phyloP scores from a whole-genome alignment of 2,329 filamentous ascomycete genomes.

The Fonsecaea multimorphosa region DNA sequence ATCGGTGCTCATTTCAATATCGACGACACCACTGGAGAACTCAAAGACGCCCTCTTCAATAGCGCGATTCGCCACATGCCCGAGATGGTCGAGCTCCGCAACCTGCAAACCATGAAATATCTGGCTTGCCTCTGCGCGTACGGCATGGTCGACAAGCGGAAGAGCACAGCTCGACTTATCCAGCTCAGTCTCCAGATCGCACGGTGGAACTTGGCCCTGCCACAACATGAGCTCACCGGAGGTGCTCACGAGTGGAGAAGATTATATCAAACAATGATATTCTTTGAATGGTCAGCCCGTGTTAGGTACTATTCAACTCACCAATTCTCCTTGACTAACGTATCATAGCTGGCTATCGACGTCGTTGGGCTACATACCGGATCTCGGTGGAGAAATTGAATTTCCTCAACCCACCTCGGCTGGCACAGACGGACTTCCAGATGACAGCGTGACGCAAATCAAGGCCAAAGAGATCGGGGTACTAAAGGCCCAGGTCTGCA shows the following conservation, averaged over 20 bases:
- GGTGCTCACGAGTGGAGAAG: not conserved
- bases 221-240: not conserved
- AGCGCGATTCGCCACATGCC: not conserved
- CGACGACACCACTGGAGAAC: conserved; percentile 1
- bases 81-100: not conserved
- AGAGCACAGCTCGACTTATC: not conserved
- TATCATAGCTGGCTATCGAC: not conserved
- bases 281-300: not conserved
- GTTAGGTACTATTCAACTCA: not conserved
- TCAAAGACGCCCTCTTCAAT: conserved; percentile 1
- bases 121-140: not conserved
- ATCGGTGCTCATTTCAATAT: not conserved
- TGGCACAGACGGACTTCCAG: not conserved
- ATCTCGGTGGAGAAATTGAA: not conserved
- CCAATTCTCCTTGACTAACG: not conserved
- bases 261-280: not conserved
- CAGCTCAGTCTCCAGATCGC: not conserved
- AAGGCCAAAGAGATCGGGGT: not conserved
- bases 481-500: not conserved
- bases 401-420: not conserved
- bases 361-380: not conserved
- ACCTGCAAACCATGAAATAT: not conserved
- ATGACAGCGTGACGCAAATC: not conserved
- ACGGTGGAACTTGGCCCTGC: conserved; percentile 2
- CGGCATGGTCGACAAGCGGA: not conserved